A percentile compares a stretch with the other conserved stretches of the same genome.
phyloP scores from a whole-genome alignment of 768 basidiomycete genomes.

The Tylopilus vinaceipallidus region DNA sequence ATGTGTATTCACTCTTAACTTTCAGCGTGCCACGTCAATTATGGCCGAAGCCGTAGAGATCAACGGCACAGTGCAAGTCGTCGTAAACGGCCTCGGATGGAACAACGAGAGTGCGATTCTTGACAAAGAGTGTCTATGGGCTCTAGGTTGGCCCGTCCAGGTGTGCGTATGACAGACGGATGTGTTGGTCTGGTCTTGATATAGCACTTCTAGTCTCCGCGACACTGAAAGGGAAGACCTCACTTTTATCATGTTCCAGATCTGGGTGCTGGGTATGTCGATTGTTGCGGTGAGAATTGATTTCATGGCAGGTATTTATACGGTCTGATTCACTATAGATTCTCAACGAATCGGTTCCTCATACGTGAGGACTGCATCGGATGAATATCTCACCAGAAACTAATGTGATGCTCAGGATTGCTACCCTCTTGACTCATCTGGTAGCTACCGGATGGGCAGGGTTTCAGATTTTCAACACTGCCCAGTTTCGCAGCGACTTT shows the following conservation, averaged over 20 bases:
- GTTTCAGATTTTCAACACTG: slow-evolving; percentile 63
- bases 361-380: slow-evolving; percentile 40
- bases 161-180: slow-evolving; percentile 45
- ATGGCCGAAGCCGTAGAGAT: slow-evolving; percentile 28
- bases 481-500: slow-evolving; percentile 56
- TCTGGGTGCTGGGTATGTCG: slow-evolving; percentile 81
- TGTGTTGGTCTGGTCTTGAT: neutral
- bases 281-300: slow-evolving; percentile 48
- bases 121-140: slow-evolving; percentile 49
- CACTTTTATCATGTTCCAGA: slow-evolving; percentile 73
- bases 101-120: slow-evolving; percentile 38
- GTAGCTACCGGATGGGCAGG: slow-evolving; percentile 72
- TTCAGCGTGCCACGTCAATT: slow-evolving; percentile 16
- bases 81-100: slow-evolving; percentile 35
- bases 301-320: slow-evolving; percentile 19
- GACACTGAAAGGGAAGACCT: slow-evolving; percentile 78
- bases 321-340: slow-evolving; percentile 20
- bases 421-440: slow-evolving; percentile 70
- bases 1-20: neutral
- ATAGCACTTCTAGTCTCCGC: slow-evolving; percentile 44
- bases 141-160: slow-evolving; percentile 69
- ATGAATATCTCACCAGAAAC: neutral
- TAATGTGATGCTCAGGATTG: slow-evolving; percentile 38
- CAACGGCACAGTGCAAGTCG: slow-evolving; percentile 22
- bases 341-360: slow-evolving; percentile 78